Percentiles rank a stretch among this genome's conserved stretches.
Evolutionary conservation across 2,329 filamentous ascomycete genomes (phyloP).

Genomic region (Trichoderma semiorbis): DNA sequence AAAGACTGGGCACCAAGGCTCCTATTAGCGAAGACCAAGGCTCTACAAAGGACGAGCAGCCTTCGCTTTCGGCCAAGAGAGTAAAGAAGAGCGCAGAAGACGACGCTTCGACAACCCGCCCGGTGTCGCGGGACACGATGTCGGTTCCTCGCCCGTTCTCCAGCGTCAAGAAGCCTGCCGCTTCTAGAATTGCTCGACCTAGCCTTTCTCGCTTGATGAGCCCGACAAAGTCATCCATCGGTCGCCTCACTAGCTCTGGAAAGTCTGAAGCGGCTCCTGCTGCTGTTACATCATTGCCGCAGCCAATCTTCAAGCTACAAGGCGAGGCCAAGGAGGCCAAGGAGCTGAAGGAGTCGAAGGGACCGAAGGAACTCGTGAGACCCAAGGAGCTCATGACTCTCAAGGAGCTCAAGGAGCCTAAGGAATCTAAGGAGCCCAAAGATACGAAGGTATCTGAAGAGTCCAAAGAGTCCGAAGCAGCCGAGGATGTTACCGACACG

Average conservation of each 20-base stretch:
- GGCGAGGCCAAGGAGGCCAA: slow-evolving; percentile 23
- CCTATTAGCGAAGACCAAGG: slow-evolving; percentile 20
- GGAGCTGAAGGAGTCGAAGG: background rate
- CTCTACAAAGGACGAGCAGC: slow-evolving; percentile 2
- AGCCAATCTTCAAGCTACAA: slow-evolving; percentile 33
- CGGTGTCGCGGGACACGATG: slow-evolving; percentile 50
- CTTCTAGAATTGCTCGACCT: slow-evolving; percentile 43
- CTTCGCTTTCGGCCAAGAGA: slow-evolving; percentile 58
- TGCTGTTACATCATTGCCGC: slow-evolving; percentile 45
- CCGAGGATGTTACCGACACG: slow-evolving; percentile 40
- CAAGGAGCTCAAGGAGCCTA: slow-evolving; percentile 24
- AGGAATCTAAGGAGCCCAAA: background rate
- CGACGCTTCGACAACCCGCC: slow-evolving; percentile 64
- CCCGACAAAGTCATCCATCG: slow-evolving; percentile 72
- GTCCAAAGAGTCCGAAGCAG: slow-evolving; percentile 25
- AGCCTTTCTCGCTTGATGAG: slow-evolving; percentile 63
- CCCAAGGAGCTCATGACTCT: too few relatives aligned
- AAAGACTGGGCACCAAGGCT: slow-evolving; percentile 26
- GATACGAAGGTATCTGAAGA: background rate
- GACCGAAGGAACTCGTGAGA: background rate
- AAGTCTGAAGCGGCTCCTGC: slow-evolving; percentile 32
- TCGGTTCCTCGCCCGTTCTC: slow-evolving; percentile 48
- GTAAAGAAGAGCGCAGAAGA: slow-evolving; percentile 64
- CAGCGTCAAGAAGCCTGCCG: slow-evolving; percentile 23
- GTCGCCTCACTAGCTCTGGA: slow-evolving; percentile 40